Conservation (phyloP, 2,329 filamentous ascomycete species). For the Colletotrichum melonis region DNA sequence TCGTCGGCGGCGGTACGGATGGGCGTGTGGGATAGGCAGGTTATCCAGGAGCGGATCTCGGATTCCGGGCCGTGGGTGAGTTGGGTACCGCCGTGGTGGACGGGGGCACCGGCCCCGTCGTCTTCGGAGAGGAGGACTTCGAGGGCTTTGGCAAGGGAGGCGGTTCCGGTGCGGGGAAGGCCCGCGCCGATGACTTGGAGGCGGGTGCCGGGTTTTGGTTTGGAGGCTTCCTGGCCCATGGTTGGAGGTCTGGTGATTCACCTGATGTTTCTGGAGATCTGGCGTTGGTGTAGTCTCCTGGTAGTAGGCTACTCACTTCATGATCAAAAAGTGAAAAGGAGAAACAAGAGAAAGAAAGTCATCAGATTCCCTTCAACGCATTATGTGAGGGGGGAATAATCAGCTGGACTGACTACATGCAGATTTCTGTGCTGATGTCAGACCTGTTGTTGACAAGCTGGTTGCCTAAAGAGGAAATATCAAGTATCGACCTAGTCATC, state of each 20-base stretch:
- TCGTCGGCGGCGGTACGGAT: background rate
- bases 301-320: background rate
- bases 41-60: conserved; percentile 23
- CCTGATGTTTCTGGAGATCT: background rate
- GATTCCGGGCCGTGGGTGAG: conserved; percentile 32
- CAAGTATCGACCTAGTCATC: background rate
- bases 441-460: background rate
- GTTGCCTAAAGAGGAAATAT: background rate
- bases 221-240: conserved; percentile 41
- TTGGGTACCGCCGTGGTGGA: conserved; percentile 41
- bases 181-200: conserved; percentile 43
- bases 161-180: conserved; percentile 17
- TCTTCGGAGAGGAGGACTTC: conserved; percentile 31
- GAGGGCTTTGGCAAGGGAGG: background rate
- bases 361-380: background rate
- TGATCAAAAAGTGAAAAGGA: background rate
- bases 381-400: background rate
- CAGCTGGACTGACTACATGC: background rate
- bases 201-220: conserved; percentile 36
- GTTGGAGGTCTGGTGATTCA: background rate
- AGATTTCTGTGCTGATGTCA: background rate
- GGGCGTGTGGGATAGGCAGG: background rate
- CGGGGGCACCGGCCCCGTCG: conserved; percentile 20
- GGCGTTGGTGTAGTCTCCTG: background rate
- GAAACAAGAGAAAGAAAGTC: background rate